Base-by-base conservation (phyloP, 2,329 filamentous ascomycete genomes). In the Lachnellula willkommii region DNA sequence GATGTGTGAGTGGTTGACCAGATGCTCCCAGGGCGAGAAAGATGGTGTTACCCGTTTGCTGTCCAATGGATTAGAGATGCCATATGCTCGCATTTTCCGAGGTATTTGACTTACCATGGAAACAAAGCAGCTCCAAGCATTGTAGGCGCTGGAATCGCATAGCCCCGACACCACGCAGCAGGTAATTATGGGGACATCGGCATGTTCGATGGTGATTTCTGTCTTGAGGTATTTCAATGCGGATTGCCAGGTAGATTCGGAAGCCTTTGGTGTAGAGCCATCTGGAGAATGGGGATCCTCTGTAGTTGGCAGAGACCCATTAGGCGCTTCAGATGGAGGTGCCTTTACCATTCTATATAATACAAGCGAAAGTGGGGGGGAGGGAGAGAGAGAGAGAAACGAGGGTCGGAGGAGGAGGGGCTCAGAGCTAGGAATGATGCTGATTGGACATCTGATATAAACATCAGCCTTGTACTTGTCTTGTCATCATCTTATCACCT, bases 1-100 rank as follows among this genome's bases (percentile, higher is more conserved):
- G 78, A 56, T 79, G 71, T 56, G 72, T 72, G 20, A 73, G 66
- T 3, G 79, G 80, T 47, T 82, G 79, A 32, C 70, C 69, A 2
- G 80, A 77, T 12, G 80, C 77, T 54, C 81, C 81, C 22, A 85
- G 78, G 17, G 79, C 81, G 40, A 85, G 74, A 70, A 85, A 84
- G 63, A 85, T 78, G 9, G 82, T 85, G 69, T 85, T 85, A 40
- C 82, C 81, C 73, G 71, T 37, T 35, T 40, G 42, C 45, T 26
- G 28, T 35, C 45, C 15, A 4, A 4, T 32, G 15, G 15, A 39
- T 51, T 53, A 50, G 47, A 2, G 32, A 12, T 40, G 32, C 12
- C 22, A 11, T 17, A 22, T 20, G 5, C 42, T 45, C n/a, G 42
- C 5, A 22, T 5, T 12, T 4, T 26, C 22, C 45, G 17, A 47